Conservation (phyloP, 345 rosid genomes). For the Pistacia atlantica region DNA sequence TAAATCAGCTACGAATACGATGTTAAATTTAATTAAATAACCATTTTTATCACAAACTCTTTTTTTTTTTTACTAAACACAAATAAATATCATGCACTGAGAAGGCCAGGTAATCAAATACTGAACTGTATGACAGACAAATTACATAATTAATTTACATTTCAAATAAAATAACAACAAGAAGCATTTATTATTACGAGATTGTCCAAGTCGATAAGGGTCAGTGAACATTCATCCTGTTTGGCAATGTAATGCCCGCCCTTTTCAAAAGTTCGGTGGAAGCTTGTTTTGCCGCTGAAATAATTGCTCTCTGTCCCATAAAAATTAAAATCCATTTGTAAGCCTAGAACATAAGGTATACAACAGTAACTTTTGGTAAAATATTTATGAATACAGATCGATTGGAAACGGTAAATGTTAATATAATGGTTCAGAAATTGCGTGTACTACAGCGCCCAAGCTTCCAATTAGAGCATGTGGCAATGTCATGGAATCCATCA, state of each 20-base stretch:
- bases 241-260: conserved; percentile 49
- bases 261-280: conserved; percentile 47
- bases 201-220: not conserved
- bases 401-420: no score
- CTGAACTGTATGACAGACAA: not conserved
- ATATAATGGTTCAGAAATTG: no score
- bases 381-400: no score
- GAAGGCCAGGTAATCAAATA: no score
- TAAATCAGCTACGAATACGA: no score
- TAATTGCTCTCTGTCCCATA: conserved; percentile 35
- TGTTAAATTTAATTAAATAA: no score
- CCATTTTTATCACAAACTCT: no score
- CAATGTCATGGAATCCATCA: no score
- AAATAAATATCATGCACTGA: no score
- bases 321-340: not conserved
- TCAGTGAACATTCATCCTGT: conserved; percentile 54
- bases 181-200: not conserved
- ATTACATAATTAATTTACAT: not conserved
- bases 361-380: no score
- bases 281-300: conserved; percentile 50
- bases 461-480: no score
- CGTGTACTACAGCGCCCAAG: not conserved
- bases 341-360: not conserved
- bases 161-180: not conserved
- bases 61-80: no score